Evolutionary conservation across 2,329 filamentous ascomycete species (phyloP).

Genomic region (Phyllosticta ampelicida): DNA sequence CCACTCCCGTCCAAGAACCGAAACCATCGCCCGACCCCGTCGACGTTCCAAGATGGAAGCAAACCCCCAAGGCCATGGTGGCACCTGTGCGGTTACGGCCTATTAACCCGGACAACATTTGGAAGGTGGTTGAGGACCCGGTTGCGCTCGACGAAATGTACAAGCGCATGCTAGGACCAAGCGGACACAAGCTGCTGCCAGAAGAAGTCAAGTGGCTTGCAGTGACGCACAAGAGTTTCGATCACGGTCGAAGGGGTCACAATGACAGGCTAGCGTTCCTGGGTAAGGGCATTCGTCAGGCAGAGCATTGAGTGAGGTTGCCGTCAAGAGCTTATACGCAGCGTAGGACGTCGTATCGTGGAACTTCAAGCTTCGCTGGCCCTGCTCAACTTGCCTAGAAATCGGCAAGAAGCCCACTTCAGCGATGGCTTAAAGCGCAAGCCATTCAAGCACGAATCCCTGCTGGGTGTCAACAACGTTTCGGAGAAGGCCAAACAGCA

Average conservation of each 20-base stretch:
- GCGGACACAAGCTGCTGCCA: conserved; percentile 61
- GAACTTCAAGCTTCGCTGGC: conserved; percentile 55
- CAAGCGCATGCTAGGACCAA: conserved; percentile 59
- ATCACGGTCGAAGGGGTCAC: conserved; percentile 86
- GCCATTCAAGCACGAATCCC: conserved; percentile 59
- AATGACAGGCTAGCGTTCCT: conserved; percentile 88
- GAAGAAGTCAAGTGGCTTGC: conserved; percentile 96
- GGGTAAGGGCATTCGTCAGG: conserved; percentile 42
- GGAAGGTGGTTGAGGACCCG: conserved; percentile 66
- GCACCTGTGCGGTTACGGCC: conserved; percentile 45
- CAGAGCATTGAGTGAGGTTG: not conserved
- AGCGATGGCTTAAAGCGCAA: conserved; percentile 39
- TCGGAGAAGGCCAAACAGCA: conserved; percentile 48
- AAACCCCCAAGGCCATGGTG: conserved; percentile 37
- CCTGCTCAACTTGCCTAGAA: conserved; percentile 41
- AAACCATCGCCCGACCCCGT: conserved; percentile 17
- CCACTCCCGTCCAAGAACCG: conserved; percentile 11
- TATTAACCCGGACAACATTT: conserved; percentile 46
- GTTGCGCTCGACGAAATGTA: conserved; percentile 68
- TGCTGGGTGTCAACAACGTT: conserved; percentile 66
- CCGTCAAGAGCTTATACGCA: conserved; percentile 13
- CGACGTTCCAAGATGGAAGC: conserved; percentile 38
- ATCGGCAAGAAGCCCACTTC: not conserved
- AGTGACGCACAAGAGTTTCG: conserved; percentile 96
- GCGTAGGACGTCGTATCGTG: conserved; percentile 50